Evolutionary conservation across 2,329 filamentous ascomycete genomes (phyloP), one percentile per base, ranked within the genome.

Genomic region (Epichloe festucae): DNA sequence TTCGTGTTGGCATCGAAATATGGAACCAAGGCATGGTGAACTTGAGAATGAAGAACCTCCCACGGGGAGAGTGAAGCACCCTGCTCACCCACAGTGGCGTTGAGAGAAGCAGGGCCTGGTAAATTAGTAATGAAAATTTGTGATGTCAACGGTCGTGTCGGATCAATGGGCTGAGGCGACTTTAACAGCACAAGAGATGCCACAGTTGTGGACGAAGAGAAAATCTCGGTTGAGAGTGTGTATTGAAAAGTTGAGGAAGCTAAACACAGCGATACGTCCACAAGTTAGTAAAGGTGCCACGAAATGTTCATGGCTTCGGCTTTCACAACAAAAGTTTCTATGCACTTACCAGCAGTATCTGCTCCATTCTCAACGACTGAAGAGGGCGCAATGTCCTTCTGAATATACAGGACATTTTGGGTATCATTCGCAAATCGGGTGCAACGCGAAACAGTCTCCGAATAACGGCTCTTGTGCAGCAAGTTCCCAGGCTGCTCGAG

Each of bases 1-100:
- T 89, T 91, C 53, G 90, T 94, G 67, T 89, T 94, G 60, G 90
- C 91, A 73, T 99, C 91, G 65, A 98, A 98, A 70, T 96, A 97
- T 40, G 94, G 93, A 61, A 88, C 89, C 64, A 98, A 75, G 58
- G 87, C 89, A 66, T 89, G 85, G 69, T 95, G 90, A 58, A 99
- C 81, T 61, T 95, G 79, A 53, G 91, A 89, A 71, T 96, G 89
- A 55, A 98, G 75, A 60, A 91, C 85, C 70, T 97, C 91, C 70
- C 89, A 96, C 3, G 91, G 89, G 45, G 90, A 94, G 52, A 84
- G 74, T 27, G 83, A 76, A 52, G 83, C 77, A 53, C 83, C 84
- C 66, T 89, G 85, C 59, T 87, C 82, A 59, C 82, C 77, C 55
- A 80, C 75, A 49, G 78, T 73, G 58, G 78, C 81, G 60, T 80